Conservation (phyloP, 2,329 filamentous ascomycete genomes). For the Aspergillus calidoustus region DNA sequence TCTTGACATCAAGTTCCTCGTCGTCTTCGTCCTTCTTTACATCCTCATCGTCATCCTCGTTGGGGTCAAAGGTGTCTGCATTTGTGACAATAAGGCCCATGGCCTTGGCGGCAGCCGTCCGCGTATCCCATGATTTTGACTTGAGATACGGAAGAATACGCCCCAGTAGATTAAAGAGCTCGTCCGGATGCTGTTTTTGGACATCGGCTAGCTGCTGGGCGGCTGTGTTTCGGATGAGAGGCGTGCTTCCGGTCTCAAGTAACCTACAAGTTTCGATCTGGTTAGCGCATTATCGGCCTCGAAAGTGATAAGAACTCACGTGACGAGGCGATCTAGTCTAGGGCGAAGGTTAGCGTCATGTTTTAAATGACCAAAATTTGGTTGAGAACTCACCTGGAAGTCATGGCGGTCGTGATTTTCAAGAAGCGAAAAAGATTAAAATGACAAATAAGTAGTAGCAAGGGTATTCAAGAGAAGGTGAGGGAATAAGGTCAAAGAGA, state of each 20-base stretch:
- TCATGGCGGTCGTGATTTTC: slow-evolving; percentile 40
- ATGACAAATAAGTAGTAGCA: slow-evolving; percentile 13
- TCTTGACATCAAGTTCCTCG: slow-evolving; percentile 43
- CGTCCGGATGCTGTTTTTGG: slow-evolving; percentile 96
- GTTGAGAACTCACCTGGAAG: slow-evolving; percentile 45
- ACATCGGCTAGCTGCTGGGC: slow-evolving; percentile 96
- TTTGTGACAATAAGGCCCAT: slow-evolving; percentile 93
- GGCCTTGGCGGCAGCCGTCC: slow-evolving; percentile 89
- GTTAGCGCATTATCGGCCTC: slow-evolving; percentile 16
- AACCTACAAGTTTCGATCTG: slow-evolving; percentile 61
- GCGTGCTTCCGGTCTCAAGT: slow-evolving; percentile 95
- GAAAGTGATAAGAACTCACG: slow-evolving; percentile 63
- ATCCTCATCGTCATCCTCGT: slow-evolving; percentile 66
- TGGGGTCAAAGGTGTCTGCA: slow-evolving; percentile 86
- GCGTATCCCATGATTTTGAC: slow-evolving; percentile 96
- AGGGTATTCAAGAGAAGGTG: slow-evolving; percentile 10
- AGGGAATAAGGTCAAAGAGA: slow-evolving; percentile 13
- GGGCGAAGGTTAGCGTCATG: slow-evolving; percentile 38
- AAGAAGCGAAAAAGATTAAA: slow-evolving; percentile 16
- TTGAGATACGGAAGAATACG: slow-evolving; percentile 93
- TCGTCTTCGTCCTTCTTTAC: slow-evolving; percentile 57
- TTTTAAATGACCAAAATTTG: slow-evolving; percentile 23
- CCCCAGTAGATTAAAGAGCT: slow-evolving; percentile 92
- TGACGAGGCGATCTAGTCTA: slow-evolving; percentile 84
- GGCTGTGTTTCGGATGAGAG: slow-evolving; percentile 93